phyloP scores from a whole-genome alignment of 2,329 filamentous ascomycete species.

The Phialophora macrospora region DNA sequence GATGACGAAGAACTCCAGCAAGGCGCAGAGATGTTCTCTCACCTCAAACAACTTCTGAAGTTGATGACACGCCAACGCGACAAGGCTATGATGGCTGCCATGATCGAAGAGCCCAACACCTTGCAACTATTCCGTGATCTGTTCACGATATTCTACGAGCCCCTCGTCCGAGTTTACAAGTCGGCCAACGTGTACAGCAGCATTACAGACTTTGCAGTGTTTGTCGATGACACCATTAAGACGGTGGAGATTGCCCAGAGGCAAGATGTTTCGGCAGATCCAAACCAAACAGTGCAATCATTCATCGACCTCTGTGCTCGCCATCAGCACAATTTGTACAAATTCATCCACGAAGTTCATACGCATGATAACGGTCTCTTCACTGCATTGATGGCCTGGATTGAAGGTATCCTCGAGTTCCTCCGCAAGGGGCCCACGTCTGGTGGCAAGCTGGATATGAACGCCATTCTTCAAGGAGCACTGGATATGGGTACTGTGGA shows the following conservation, averaged over 20 bases:
- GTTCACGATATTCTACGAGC: constrained; percentile 99
- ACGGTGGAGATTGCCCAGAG: constrained; percentile 71
- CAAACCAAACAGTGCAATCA: constrained; percentile 95
- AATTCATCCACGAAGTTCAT: constrained; percentile 98
- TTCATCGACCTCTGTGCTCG: constrained; percentile 96
- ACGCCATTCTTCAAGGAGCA: constrained; percentile 84
- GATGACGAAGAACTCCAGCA: constrained; percentile 85
- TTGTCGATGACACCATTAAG: constrained; percentile 89
- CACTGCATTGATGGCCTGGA: constrained; percentile 94
- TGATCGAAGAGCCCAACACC: constrained; percentile 97
- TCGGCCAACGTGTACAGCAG: constrained; percentile 97
- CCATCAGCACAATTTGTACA: constrained; percentile 97
- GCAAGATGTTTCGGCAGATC: constrained; percentile 87
- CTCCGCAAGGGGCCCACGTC: constrained; percentile 77
- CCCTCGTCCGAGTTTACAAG: constrained; percentile 95
- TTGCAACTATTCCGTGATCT: constrained; percentile 89
- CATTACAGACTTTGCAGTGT: constrained; percentile 92
- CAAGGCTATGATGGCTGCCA: constrained; percentile 94
- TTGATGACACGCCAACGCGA: constrained; percentile 88
- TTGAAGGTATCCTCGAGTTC: constrained; percentile 94
- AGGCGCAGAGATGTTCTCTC: constrained; percentile 88
- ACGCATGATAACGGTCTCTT: constrained; percentile 96
- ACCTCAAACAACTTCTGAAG: constrained; percentile 93
- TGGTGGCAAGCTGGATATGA: constrained; percentile 89
- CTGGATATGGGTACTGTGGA: constrained; percentile 71